Evolutionary conservation across 805 yeast genomes (phyloP), one percentile per base, ranked within the genome.

Genomic region (Torulaspora gathmanii): DNA sequence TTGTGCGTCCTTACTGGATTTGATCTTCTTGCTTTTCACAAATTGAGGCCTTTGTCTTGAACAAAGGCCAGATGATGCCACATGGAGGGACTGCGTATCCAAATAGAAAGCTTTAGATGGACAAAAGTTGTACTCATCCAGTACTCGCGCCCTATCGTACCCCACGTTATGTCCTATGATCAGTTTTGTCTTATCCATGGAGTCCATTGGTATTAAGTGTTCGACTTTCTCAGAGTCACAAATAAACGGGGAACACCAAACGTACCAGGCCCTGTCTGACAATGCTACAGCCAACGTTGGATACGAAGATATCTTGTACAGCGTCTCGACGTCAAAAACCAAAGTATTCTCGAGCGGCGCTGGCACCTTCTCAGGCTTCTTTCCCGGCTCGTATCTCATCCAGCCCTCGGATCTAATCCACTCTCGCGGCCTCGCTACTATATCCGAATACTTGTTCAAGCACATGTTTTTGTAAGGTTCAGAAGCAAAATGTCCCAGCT

Each of bases 21-120:
- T 12, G 2, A 29, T 34, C 37, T 51, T 61, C 45, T 48, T 57
- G 42, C 75, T 80, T 48, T 77, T 80, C 54, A 77, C 63, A 86
- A 93, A 93, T 13, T 76, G 72, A 0, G 88, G 83, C 49, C 98
- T 67, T 59, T 93, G 99, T 55, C 86, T 80, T 2, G 97, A 86
- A 62, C 96, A 87, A 77, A 93, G 83, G 0, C 99, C 99, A 40
- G 83, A 79, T 0, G 82, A 78, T 1, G 98, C 95, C 27, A 90
- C 79, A 65, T 93, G 99, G 15, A 93, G 68, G 1, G 97, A 83
- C 89, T 91, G 86, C 1, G 95, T 90, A 64, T 93, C 99, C 46
- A 95, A 53, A 57, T 71, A 93, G 64, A 88, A 89, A 1, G 86
- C 85, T 53, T 82, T 79, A 0, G 95, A 72, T 36, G 72, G 77